These are phyloP conservation scores for Leucoagaricus sp. DNA, from an alignment of 1,284 basidiomycete species.

Conservation along the genomic window DNA sequence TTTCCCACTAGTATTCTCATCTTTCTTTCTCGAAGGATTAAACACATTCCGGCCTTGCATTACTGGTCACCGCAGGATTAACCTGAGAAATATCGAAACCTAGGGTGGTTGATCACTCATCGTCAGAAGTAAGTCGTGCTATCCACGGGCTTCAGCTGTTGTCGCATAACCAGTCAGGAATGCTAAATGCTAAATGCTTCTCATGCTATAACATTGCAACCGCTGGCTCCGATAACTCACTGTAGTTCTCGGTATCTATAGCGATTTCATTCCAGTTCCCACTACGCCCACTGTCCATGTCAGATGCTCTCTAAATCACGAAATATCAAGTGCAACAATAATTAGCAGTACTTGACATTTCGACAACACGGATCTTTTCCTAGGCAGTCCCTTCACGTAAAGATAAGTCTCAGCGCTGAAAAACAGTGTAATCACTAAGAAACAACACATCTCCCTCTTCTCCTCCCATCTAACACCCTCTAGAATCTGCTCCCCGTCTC, in stretches of 20 bases:
- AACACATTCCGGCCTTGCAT: too few species aligned
- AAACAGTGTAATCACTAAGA: background rate
- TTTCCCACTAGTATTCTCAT: background rate
- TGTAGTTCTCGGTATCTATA: background rate
- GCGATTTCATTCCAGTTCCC: background rate
- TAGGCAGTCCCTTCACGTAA: background rate
- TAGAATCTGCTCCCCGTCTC: background rate
- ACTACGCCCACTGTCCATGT: background rate
- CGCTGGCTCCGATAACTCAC: background rate
- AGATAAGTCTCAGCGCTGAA: background rate
- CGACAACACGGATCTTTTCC: background rate
- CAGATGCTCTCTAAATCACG: background rate
- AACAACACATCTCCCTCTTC: background rate
- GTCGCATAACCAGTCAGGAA: too few species aligned
- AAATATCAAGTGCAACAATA: background rate
- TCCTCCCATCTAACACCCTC: background rate
- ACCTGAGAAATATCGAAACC: too few species aligned
- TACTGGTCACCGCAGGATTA: too few species aligned
- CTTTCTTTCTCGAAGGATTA: too few species aligned
- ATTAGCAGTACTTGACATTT: background rate
- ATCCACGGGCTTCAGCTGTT: too few species aligned
- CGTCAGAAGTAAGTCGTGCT: too few species aligned
- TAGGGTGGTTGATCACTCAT: too few species aligned
- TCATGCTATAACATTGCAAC: too few species aligned
- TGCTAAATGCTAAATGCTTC: too few species aligned